Conservation (phyloP, 106 monocot species). For the Dendrobium nobile region DNA sequence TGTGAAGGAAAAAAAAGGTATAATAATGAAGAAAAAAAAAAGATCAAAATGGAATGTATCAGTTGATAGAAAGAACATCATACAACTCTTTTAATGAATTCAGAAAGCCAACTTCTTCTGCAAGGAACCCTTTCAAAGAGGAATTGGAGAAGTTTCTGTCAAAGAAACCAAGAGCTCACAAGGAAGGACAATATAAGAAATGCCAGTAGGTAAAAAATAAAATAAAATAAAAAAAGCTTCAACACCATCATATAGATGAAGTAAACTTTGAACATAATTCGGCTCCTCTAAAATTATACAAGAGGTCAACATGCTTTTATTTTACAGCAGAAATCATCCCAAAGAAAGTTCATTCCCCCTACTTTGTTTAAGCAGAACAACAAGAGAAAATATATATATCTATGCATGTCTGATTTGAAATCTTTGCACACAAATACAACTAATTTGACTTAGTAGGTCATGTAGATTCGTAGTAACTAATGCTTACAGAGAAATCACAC, state of each 20-base stretch:
- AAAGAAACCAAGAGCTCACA: constrained; percentile 4
- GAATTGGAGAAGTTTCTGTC: constrained; percentile 73
- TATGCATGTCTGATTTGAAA: no score
- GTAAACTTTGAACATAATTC: neutral
- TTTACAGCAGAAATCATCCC: neutral
- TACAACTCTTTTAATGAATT: constrained; percentile 68
- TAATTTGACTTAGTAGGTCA: neutral
- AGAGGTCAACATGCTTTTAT: neutral
- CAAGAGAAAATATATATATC: neutral
- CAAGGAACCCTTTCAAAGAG: constrained; percentile 74
- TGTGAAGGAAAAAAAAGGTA: constrained; percentile 19
- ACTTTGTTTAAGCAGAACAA: neutral
- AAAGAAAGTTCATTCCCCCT: neutral
- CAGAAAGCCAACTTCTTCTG: constrained; percentile 52
- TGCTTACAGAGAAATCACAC: constrained; percentile 61
- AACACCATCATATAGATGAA: neutral
- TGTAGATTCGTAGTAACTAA: neutral
- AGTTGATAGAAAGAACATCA: constrained; percentile 7
- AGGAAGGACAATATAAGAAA: no score
- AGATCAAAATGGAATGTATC: neutral
- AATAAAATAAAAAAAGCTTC: no score
- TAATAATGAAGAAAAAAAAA: neutral
- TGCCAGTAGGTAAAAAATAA: no score
- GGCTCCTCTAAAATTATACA: neutral
- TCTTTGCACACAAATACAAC: no score